These are phyloP conservation scores for Penicillium sp. DNA, from an alignment of 2,329 filamentous ascomycete species.

Conservation along the genomic window DNA sequence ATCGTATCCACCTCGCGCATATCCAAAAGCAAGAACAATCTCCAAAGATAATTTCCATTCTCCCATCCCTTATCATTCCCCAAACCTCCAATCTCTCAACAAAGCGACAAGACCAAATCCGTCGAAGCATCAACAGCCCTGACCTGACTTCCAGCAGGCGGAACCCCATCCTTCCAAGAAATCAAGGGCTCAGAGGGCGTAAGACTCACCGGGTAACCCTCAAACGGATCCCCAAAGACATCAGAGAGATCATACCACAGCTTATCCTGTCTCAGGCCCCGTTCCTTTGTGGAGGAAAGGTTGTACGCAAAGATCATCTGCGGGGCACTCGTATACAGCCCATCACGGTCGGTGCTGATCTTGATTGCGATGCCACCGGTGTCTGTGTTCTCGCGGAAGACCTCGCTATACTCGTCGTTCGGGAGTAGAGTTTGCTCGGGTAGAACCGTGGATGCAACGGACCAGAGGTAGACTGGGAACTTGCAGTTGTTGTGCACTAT, in stretches of 20 bases:
- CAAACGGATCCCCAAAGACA: slow-evolving; percentile 47
- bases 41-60: background rate
- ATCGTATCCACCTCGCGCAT: background rate
- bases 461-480: slow-evolving; percentile 39
- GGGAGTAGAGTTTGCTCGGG: slow-evolving; percentile 26
- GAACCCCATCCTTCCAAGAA: slow-evolving; percentile 35
- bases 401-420: slow-evolving; percentile 34
- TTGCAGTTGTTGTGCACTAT: slow-evolving; percentile 39
- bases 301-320: slow-evolving; percentile 48
- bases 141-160: slow-evolving; percentile 34
- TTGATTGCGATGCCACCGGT: slow-evolving; percentile 47
- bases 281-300: slow-evolving; percentile 25
- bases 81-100: slow-evolving; percentile 12
- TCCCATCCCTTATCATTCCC: background rate
- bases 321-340: slow-evolving; percentile 35
- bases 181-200: slow-evolving; percentile 26
- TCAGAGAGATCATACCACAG: slow-evolving; percentile 48
- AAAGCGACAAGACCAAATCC: slow-evolving; percentile 32
- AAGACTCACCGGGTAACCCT: slow-evolving; percentile 28
- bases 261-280: background rate
- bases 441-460: slow-evolving; percentile 32
- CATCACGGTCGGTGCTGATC: slow-evolving; percentile 37
- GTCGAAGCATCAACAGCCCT: slow-evolving; percentile 19
- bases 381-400: slow-evolving; percentile 34
- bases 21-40: background rate